Evolutionary conservation across 345 rosid genomes (phyloP).

Genomic region (Linum tenue): DNA sequence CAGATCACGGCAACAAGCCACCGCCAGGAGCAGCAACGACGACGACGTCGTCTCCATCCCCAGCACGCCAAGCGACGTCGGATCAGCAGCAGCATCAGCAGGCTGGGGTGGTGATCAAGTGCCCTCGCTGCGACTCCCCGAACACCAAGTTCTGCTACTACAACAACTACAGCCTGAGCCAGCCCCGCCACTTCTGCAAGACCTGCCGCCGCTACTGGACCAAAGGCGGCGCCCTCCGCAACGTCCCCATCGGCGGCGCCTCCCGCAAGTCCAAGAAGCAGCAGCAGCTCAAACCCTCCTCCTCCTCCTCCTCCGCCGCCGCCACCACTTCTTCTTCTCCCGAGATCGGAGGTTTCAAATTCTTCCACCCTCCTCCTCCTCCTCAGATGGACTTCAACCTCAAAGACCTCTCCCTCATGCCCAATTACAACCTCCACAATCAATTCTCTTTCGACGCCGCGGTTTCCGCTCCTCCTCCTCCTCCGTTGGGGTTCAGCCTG

Average conservation of each 20-base stretch:
- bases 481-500: constrained; percentile 43
- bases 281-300: constrained; percentile 18
- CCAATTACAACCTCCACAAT: constrained; percentile 21
- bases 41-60: neutral
- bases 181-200: constrained; percentile 84
- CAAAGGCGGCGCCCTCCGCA: constrained; percentile 68
- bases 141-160: constrained; percentile 90
- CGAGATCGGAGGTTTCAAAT: constrained; percentile 49
- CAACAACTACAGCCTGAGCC: constrained; percentile 89
- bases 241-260: constrained; percentile 82
- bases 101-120: constrained; percentile 35
- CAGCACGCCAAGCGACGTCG: neutral
- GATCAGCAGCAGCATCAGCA: constrained; percentile 14
- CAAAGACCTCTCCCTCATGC: constrained; percentile 39
- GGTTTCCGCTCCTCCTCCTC: constrained; percentile 13
- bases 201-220: constrained; percentile 86
- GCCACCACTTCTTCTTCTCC: constrained; percentile 34
- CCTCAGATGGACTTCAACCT: constrained; percentile 76
- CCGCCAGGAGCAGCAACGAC: neutral
- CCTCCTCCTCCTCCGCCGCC: constrained; percentile 37
- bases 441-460: constrained; percentile 42
- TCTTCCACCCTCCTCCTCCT: constrained; percentile 51
- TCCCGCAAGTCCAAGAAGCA: constrained; percentile 66
- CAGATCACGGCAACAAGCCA: neutral
- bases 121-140: constrained; percentile 79